Conservation (phyloP, 768 basidiomycete species). For the Boletus vinaceobasis region DNA sequence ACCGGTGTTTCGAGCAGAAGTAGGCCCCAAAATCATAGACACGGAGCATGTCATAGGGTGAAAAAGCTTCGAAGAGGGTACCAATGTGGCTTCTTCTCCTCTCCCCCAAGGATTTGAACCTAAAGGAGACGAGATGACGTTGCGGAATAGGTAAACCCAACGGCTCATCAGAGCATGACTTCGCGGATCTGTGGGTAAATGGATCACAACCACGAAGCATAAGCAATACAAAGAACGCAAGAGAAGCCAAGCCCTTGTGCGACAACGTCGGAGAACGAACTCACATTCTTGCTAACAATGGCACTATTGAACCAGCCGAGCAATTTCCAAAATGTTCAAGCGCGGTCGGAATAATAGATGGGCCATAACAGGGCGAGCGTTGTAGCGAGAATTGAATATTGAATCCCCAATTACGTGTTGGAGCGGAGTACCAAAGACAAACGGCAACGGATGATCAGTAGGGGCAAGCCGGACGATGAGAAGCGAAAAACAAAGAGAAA, state of each 20-base stretch:
- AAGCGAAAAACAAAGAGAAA: constrained; percentile 1
- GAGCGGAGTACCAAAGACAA: constrained; percentile 22
- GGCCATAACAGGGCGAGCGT: constrained; percentile 3
- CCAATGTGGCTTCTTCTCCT: background rate
- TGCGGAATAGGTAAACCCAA: background rate
- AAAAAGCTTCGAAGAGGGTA: background rate
- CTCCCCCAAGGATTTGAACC: background rate
- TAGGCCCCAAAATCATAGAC: background rate
- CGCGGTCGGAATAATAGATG: constrained; percentile 1
- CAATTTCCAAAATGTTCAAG: constrained; percentile 10
- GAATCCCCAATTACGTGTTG: constrained; percentile 28
- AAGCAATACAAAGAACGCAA: background rate
- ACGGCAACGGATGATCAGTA: constrained; percentile 20
- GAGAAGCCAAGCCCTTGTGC: background rate
- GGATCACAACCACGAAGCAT: background rate
- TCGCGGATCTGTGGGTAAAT: constrained; percentile 42
- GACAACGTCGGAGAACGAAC: constrained; percentile 30
- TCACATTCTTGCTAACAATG: constrained; percentile 68
- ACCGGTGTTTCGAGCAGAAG: background rate
- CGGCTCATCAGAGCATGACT: constrained; percentile 43
- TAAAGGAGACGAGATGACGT: background rate
- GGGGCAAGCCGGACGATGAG: constrained; percentile 7
- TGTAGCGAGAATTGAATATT: constrained; percentile 20
- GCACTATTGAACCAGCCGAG: constrained; percentile 39
- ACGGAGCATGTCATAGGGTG: background rate